A percentile compares a stretch with the other conserved stretches of the same genome.
These are phyloP conservation scores for Colletotrichum liaoningense DNA, from an alignment of 2,329 filamentous ascomycete genomes.

Conservation along the genomic window DNA sequence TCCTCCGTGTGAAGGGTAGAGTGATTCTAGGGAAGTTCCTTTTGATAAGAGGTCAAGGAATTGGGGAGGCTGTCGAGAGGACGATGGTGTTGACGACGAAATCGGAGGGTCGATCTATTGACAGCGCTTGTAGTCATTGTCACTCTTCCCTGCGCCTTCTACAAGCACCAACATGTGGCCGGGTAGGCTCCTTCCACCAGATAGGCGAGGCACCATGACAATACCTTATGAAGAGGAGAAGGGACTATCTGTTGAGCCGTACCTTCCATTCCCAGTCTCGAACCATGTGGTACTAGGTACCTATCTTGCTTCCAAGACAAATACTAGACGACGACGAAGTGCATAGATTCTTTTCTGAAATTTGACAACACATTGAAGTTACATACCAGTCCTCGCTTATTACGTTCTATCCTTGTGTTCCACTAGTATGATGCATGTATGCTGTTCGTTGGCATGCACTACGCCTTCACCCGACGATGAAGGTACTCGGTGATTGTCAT, in stretches of 20 bases:
- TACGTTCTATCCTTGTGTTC: too few species aligned
- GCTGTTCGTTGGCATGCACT: too few species aligned
- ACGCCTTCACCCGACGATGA: too few species aligned
- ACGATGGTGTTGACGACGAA: background rate
- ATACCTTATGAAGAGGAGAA: background rate
- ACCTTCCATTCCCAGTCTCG: background rate
- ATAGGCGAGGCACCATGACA: background rate
- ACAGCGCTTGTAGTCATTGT: background rate
- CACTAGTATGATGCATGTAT: accelerated
- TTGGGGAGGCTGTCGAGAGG: background rate
- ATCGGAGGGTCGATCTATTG: background rate
- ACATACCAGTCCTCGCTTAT: too few species aligned
- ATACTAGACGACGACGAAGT: too few species aligned
- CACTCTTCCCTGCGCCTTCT: background rate
- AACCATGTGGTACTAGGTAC: too few species aligned
- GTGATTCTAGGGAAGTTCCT: background rate
- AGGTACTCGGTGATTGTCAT: too few species aligned
- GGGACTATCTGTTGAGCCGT: background rate
- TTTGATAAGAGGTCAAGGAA: background rate
- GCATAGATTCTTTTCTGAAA: too few species aligned
- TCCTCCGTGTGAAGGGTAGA: background rate
- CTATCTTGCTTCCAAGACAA: too few species aligned
- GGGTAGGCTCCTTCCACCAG: background rate
- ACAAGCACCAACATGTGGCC: background rate
- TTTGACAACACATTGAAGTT: too few species aligned